Percentiles rank a stretch among this genome's conserved stretches.
These are phyloP conservation scores for Tetragonia tetragonoides DNA, from an alignment of 148 eudicot genomes.

Conservation along the genomic window DNA sequence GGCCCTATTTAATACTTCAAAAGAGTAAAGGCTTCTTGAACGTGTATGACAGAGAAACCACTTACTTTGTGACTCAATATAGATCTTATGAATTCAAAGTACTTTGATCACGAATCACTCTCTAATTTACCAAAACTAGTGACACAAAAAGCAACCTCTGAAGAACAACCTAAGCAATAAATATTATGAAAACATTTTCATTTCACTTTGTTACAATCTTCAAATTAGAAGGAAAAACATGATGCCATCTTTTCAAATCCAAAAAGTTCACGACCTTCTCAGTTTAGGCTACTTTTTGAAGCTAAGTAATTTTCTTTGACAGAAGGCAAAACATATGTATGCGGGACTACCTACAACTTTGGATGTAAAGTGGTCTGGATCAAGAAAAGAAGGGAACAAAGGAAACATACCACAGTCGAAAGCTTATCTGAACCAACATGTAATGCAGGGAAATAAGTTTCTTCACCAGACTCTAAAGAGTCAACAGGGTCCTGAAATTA, in stretches of 20 bases:
- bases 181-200: background rate
- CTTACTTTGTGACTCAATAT: background rate
- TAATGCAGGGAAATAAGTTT: constrained; percentile 44
- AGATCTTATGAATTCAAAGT: background rate
- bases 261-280: background rate
- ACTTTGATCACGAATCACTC: background rate
- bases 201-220: background rate
- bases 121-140: background rate
- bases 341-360: background rate
- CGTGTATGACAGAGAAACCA: background rate
- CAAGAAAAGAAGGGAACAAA: background rate
- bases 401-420: constrained; percentile 34
- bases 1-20: background rate
- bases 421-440: constrained; percentile 32
- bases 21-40: background rate
- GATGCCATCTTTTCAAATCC: background rate
- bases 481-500: constrained; percentile 30
- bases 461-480: constrained; percentile 38
- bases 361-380: background rate
- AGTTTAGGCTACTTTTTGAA: background rate
- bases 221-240: background rate
- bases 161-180: background rate
- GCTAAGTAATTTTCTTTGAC: background rate
- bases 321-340: background rate
- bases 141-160: background rate